Percentiles rank a stretch among this genome's conserved stretches.
Evolutionary conservation across 306 rosid species (phyloP).

Genomic region (Dalbergia oliveri): DNA sequence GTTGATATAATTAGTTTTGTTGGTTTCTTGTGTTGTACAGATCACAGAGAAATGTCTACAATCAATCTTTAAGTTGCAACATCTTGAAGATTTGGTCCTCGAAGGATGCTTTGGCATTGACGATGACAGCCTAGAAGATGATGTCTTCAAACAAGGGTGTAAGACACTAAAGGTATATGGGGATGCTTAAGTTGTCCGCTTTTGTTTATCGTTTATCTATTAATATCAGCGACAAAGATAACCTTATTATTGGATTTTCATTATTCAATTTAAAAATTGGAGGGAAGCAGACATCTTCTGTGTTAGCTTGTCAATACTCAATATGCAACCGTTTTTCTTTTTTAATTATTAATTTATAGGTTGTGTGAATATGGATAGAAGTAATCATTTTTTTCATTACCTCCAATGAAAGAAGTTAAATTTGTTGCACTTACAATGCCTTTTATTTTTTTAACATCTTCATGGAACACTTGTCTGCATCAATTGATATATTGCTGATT

Average conservation of each 20-base stretch:
- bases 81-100: constrained; percentile 85
- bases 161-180: constrained; percentile 76
- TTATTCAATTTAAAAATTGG: not conserved
- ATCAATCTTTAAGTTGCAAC: constrained; percentile 71
- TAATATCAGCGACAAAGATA: not conserved
- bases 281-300: no score
- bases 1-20: constrained; percentile 32
- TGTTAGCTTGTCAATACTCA: no score
- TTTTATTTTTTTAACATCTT: not conserved
- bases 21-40: constrained; percentile 53
- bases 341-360: not conserved
- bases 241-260: not conserved
- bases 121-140: constrained; percentile 66
- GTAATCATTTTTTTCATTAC: not conserved
- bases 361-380: constrained; percentile 27
- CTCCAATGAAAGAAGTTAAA: constrained; percentile 5
- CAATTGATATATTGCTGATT: not conserved
- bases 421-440: constrained; percentile 6
- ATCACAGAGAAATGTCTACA: constrained; percentile 86
- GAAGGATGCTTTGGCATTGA: constrained; percentile 93
- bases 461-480: constrained; percentile 14
- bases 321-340: not conserved
- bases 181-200: constrained; percentile 42
- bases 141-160: constrained; percentile 70
- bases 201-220: not conserved